Base-by-base conservation (phyloP, 768 basidiomycete species). In the Termitomyces sp. region DNA sequence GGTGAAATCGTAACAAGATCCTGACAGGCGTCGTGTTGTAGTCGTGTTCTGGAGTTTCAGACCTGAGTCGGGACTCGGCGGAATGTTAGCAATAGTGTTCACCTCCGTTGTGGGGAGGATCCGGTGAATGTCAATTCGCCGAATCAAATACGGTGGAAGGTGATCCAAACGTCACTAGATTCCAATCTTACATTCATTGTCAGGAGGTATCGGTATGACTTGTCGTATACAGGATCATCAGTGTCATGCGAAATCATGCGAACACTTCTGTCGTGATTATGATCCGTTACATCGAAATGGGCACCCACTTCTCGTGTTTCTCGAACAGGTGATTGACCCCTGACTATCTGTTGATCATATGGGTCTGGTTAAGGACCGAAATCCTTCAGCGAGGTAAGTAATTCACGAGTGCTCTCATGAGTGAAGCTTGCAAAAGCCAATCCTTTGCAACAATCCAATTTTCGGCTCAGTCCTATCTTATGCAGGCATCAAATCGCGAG, bases 341-440 rank as follows among this genome's bases (percentile, higher is more conserved):
- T 79, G 62, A 80, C 74, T 51, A 76, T 77, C 64, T 74, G 70
- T 56, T 78, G 76, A 25, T 75, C 76, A 63, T 76, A 78, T 47
- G 75, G 76, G 59, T 83, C 77, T 41, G 80, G 76, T 62, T 75
- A 72, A 58, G 75, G 77, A 66, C 82, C 83, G 68, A 90, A 88
- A 48, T 84, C 85, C 66, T 77, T 84, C 30, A 32, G n/a, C n/a
- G 30, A 32, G 30, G 30, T 32, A 32, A 10, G 30, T 32, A 0
- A 32, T 32, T 32, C 79, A 59, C 90, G 86, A 59, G 91, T 91
- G 64, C 87, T 90, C 79, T 88, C 92, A 76, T 94, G 91, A 32
- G 91, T 92, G 73, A 93, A 93, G 50, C 91, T 91, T 57, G 88
- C 90, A 72, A 94, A 96, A 21, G 94, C 93, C 45, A 92, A 77